Evolutionary conservation across 192 early-diverging fungal species (phyloP).

Genomic region (Lunasporangiospora selenospora): DNA sequence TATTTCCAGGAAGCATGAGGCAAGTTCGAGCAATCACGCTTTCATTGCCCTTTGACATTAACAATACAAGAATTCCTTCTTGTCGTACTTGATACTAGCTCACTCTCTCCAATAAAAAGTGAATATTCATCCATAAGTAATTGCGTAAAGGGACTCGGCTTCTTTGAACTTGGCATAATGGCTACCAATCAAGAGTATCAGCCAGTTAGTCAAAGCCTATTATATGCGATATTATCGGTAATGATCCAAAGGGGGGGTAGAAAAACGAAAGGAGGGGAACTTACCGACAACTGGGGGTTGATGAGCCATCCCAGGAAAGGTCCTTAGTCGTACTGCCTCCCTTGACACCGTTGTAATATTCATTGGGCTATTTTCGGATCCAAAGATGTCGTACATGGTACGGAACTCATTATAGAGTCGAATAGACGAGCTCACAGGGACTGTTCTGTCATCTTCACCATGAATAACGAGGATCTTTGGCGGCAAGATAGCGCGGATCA

Average conservation of each 20-base stretch:
- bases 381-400: no score
- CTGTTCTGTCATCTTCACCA: conserved; percentile 25
- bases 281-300: conserved; percentile 18
- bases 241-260: no score
- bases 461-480: conserved; percentile 33
- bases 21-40: no score
- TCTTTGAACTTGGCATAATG: conserved; percentile 10
- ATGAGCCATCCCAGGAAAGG: conserved; percentile 26
- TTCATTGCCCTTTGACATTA: no score
- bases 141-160: background rate
- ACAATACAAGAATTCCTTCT: no score
- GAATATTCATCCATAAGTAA: background rate
- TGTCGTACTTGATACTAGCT: no score
- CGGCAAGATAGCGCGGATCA: conserved; percentile 20
- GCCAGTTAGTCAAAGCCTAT: no score
- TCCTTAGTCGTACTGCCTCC: conserved; percentile 16
- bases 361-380: no score
- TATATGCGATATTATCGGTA: no score
- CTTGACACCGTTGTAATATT: no score
- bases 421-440: conserved; percentile 19
- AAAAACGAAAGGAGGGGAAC: no score
- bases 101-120: background rate
- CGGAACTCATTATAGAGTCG: conserved; percentile 10
- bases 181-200: conserved; percentile 2
- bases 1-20: no score